Base-by-base conservation (phyloP, 305 asterid genomes). In the Lippia alba region DNA sequence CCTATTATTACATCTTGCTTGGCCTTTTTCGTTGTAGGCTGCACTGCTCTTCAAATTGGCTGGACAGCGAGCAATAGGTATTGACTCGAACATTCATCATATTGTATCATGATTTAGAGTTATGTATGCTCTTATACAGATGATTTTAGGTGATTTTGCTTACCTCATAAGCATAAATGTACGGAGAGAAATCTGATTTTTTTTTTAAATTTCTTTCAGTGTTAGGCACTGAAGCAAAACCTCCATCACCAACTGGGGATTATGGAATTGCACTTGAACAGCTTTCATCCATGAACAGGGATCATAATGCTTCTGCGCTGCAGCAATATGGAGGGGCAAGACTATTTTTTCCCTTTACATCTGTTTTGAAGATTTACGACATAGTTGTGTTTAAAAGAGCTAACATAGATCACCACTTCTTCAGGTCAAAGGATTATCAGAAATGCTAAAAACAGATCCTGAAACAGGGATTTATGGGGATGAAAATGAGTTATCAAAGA, bases 11-110 rank as follows among this genome's bases (percentile, higher is more conserved):
- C 83, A 14, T 3, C 58, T 56, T 36, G 9, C 3, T 67, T 48
- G 32, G 20, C 55, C 12, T 12, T 66, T 61, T 36, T 54, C 55
- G 60, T 76, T 71, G 67, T 66, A 94, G 99, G 99, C 99, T 71
- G 97, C 99, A 67, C 78, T 89, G 82, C 96, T 94, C 65, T 94
- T 94, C 86, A 91, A 88, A 82, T 81, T 94, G 81, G 96, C 99
- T 18, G 99, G 96, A 62, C 97, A 91, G 66, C 79, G 89, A 78
- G 96, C 93, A 69, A 86, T 88, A 39, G 97, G 99, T 94, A 89
- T 58, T 55, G 74, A 40, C 39, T 76, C 30, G 49, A 34, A 58
- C 34, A 61, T 53, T 57, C 67, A 58, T 70, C 56, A 56, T 68
- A 24, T 56, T 51, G 67, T 62, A 24, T 63, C 4, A 24, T 36